A percentile compares a stretch with the other conserved stretches of the same genome.
Conservation (phyloP, 2,329 filamentous ascomycete genomes). For the Sclerotinia subarctica region DNA sequence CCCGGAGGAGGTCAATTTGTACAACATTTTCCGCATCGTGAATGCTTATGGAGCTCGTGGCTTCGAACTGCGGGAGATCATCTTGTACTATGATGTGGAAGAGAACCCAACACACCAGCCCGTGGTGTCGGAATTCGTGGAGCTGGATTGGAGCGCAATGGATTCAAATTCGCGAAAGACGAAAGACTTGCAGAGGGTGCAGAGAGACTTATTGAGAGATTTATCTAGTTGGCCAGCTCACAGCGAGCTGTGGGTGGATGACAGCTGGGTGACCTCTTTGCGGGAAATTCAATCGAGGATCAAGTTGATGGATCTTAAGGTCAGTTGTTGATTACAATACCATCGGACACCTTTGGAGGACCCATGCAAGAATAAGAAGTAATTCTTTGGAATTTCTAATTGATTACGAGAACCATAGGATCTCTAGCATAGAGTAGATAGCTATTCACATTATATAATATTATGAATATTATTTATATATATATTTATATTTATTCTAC, state of each 20-base stretch:
- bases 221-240: neutral
- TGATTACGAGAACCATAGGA: neutral
- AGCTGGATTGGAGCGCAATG: constrained; percentile 18
- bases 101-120: neutral
- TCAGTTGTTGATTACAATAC: neutral
- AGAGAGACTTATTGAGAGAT: constrained; percentile 11
- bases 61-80: constrained; percentile 4
- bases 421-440: neutral
- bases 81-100: constrained; percentile 14
- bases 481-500: too few relatives aligned
- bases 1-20: constrained; percentile 2
- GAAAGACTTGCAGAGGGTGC: constrained; percentile 6
- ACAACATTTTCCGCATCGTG: constrained; percentile 8
- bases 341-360: neutral
- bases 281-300: constrained; percentile 6
- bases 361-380: neutral
- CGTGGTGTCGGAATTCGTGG: constrained; percentile 14
- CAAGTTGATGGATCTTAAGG: constrained; percentile 16
- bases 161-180: constrained; percentile 10
- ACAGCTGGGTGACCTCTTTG: too few relatives aligned
- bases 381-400: neutral
- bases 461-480: neutral
- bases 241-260: neutral
- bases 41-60: neutral
- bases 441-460: neutral